Conservation (phyloP, 345 rosid species). For the Capsella bursapastoris region DNA sequence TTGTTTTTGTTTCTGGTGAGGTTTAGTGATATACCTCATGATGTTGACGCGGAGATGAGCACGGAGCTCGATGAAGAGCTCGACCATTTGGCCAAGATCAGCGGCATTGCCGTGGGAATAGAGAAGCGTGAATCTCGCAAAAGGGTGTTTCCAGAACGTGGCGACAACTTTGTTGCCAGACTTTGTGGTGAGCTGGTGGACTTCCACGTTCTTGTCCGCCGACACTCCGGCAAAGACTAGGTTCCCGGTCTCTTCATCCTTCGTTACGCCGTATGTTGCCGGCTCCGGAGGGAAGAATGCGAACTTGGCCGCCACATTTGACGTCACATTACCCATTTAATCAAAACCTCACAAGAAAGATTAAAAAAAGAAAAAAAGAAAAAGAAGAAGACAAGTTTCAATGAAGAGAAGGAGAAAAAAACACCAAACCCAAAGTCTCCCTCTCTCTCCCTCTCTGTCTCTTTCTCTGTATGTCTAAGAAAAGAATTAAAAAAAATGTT, state of each 20-base stretch:
- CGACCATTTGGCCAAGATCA: slow-evolving; percentile 95
- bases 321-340: slow-evolving; percentile 92
- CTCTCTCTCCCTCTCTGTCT: slow-evolving; percentile 15
- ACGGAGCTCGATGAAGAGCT: slow-evolving; percentile 95
- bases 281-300: slow-evolving; percentile 99
- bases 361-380: neutral
- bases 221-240: slow-evolving; percentile 67
- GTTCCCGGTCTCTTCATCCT: slow-evolving; percentile 69
- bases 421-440: slow-evolving; percentile 37
- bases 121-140: slow-evolving; percentile 83
- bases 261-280: slow-evolving; percentile 71
- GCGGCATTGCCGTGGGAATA: slow-evolving; percentile 99
- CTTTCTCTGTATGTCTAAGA: slow-evolving; percentile 20
- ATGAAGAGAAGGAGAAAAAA: slow-evolving; percentile 27
- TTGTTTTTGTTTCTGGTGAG: neutral
- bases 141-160: slow-evolving; percentile 94
- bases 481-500: neutral
- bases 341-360: slow-evolving; percentile 12
- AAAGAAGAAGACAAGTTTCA: neutral
- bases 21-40: slow-evolving; percentile 62
- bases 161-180: slow-evolving; percentile 83
- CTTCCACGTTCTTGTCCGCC: slow-evolving; percentile 80
- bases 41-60: slow-evolving; percentile 93
- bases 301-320: slow-evolving; percentile 93
- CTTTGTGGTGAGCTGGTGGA: slow-evolving; percentile 78